These are phyloP conservation scores for Plantago lanceolata DNA, from an alignment of 305 asterid genomes.

Conservation along the genomic window DNA sequence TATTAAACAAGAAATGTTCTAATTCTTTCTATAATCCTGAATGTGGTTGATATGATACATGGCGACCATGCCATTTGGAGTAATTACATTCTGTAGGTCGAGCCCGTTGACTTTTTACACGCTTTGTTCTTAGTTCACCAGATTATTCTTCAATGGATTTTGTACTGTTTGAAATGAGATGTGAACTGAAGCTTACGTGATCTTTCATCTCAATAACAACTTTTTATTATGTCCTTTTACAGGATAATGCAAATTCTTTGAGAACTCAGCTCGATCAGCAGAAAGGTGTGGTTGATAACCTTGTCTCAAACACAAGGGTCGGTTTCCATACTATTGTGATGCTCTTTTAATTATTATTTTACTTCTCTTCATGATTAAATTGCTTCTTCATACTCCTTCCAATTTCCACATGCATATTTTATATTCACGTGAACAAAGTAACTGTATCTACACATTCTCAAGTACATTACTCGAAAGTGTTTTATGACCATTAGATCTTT, in stretches of 20 bases:
- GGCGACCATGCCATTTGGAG: too few species aligned
- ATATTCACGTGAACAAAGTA: not conserved
- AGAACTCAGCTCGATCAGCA: conserved; percentile 89
- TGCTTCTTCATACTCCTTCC: conserved; percentile 9
- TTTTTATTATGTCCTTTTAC: conserved; percentile 25
- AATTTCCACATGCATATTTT: not conserved
- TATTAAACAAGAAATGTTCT: too few species aligned
- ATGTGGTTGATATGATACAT: too few species aligned
- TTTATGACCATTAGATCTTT: conserved; percentile 7
- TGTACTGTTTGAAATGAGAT: not conserved
- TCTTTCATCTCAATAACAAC: not conserved
- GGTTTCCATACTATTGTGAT: conserved; percentile 27
- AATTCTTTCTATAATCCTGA: too few species aligned
- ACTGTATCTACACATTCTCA: conserved; percentile 9
- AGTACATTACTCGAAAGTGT: conserved; percentile 12
- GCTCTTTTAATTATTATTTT: conserved; percentile 14
- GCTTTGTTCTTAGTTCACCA: too few species aligned
- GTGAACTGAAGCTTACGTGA: not conserved
- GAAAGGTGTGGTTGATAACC: conserved; percentile 73
- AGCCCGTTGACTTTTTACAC: too few species aligned
- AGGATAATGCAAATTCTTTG: conserved; percentile 86
- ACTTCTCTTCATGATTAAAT: conserved; percentile 8
- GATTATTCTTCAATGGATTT: not conserved
- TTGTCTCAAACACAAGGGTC: conserved; percentile 88
- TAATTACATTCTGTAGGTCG: too few species aligned